Conservation (phyloP, 306 rosid genomes). For the Luffa aegyptiaca region DNA sequence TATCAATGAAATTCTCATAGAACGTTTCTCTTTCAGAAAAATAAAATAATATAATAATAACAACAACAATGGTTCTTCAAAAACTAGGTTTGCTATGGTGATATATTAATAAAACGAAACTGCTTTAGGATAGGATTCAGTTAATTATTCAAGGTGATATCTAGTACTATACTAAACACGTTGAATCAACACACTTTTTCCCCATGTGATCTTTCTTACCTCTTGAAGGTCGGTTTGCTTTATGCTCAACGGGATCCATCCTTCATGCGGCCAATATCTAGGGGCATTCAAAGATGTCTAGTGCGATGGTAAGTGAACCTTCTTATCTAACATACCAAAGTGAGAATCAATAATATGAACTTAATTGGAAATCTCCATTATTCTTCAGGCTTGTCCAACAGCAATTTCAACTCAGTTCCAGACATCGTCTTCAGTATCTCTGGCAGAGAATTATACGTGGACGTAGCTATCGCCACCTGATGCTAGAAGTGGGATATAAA, state of each 20-base stretch:
- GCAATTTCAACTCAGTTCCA: constrained; percentile 48
- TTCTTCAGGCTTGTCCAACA: constrained; percentile 78
- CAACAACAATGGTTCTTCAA: background rate
- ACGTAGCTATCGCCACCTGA: constrained; percentile 92
- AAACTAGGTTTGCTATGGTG: background rate
- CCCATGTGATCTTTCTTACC: background rate
- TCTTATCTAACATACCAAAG: background rate
- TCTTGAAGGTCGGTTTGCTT: constrained; percentile 71
- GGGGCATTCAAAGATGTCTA: constrained; percentile 80
- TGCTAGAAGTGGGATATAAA: constrained; percentile 68
- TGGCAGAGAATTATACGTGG: constrained; percentile 81
- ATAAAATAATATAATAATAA: too few species aligned
- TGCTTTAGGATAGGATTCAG: background rate
- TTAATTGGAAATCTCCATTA: background rate
- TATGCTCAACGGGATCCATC: constrained; percentile 88
- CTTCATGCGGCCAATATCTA: constrained; percentile 77
- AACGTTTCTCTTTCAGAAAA: too few species aligned
- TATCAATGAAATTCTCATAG: too few species aligned
- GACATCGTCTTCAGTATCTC: constrained; percentile 29
- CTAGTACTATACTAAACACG: background rate
- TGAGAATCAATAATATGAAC: background rate
- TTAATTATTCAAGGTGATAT: background rate
- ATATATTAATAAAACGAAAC: background rate
- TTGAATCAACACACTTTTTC: background rate
- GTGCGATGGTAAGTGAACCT: constrained; percentile 75